phyloP scores from a whole-genome alignment of 345 rosid species.

The Acer negundo region DNA sequence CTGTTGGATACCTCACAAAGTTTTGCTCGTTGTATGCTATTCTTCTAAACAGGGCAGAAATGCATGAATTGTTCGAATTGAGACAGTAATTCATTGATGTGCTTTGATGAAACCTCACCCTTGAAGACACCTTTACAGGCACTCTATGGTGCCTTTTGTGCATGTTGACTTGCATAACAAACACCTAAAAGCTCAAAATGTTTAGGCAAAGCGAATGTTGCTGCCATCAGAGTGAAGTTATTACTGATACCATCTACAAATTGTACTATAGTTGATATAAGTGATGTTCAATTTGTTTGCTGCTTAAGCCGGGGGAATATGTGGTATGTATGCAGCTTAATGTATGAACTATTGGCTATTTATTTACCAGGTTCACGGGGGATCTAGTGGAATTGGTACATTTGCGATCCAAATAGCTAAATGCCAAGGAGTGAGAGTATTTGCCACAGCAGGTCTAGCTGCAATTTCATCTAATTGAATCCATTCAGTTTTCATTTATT shows the following conservation, averaged over 20 bases:
- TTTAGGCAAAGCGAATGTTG: not conserved
- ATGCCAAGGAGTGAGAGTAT: conserved; percentile 61
- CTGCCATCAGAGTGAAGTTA: not conserved
- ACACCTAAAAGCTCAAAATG: not conserved
- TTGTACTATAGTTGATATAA: not conserved
- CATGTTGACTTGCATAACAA: not conserved
- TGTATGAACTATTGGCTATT: not conserved
- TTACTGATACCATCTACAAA: not conserved
- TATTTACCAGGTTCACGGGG: conserved; percentile 77
- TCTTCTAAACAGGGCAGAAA: not conserved
- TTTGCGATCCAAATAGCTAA: conserved; percentile 90
- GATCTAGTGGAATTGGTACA: conserved; percentile 93
- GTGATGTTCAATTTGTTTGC: conserved; percentile 1
- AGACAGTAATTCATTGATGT: too few species aligned
- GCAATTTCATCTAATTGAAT: not conserved
- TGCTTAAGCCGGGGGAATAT: not conserved
- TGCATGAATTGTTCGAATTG: not conserved
- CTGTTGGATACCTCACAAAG: not conserved
- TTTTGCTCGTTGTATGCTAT: not conserved
- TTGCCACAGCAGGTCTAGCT: conserved; percentile 80
- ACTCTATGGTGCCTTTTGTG: not conserved
- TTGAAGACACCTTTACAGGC: too few species aligned
- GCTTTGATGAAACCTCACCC: not conserved
- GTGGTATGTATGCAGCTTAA: not conserved
- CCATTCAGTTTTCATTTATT: not conserved